Evolutionary conservation across 2,329 filamentous ascomycete genomes (phyloP).

Genomic region (Ramularia collo-cygni): DNA sequence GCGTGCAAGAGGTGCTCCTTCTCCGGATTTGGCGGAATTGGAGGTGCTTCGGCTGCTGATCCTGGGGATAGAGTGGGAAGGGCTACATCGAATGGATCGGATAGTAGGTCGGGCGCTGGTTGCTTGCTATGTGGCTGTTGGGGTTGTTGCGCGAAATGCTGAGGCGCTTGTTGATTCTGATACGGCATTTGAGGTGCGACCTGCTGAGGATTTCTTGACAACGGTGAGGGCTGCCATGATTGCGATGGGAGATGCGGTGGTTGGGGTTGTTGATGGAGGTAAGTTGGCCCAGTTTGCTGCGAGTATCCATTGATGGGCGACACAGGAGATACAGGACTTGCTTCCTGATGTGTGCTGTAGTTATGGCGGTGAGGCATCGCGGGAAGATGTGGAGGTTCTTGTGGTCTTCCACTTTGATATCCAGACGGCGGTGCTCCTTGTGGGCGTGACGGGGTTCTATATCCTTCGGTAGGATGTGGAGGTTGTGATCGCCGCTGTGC

Average conservation of each 20-base stretch:
- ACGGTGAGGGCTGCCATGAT: constrained; percentile 10
- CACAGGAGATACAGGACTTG: constrained; percentile 28
- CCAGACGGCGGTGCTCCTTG: constrained; percentile 24
- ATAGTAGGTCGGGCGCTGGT: constrained; percentile 51
- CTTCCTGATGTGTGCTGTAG: constrained; percentile 13
- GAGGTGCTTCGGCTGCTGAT: constrained; percentile 58
- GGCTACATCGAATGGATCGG: constrained; percentile 55
- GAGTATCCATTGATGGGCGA: constrained; percentile 21
- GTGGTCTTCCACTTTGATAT: constrained; percentile 21
- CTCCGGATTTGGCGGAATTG: constrained; percentile 90
- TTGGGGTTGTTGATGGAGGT: constrained; percentile 8
- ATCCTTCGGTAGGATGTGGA: constrained; percentile 4
- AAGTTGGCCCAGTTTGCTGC: constrained; percentile 16
- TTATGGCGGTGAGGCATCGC: constrained; percentile 34
- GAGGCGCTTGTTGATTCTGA: constrained; percentile 5
- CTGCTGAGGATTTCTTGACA: constrained; percentile 3
- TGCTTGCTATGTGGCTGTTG: constrained; percentile 24
- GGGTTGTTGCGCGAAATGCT: constrained; percentile 8
- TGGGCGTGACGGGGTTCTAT: not conserved
- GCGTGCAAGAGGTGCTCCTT: constrained; percentile 80
- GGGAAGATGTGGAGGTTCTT: constrained; percentile 25
- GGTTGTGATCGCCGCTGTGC: constrained; percentile 8
- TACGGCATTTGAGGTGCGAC: constrained; percentile 7
- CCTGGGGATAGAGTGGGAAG: constrained; percentile 43
- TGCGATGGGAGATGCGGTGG: constrained; percentile 6